Percentiles rank a stretch among this genome's conserved stretches.
Conservation (phyloP, 1,284 basidiomycete species). For the Termitomyces sp. region DNA sequence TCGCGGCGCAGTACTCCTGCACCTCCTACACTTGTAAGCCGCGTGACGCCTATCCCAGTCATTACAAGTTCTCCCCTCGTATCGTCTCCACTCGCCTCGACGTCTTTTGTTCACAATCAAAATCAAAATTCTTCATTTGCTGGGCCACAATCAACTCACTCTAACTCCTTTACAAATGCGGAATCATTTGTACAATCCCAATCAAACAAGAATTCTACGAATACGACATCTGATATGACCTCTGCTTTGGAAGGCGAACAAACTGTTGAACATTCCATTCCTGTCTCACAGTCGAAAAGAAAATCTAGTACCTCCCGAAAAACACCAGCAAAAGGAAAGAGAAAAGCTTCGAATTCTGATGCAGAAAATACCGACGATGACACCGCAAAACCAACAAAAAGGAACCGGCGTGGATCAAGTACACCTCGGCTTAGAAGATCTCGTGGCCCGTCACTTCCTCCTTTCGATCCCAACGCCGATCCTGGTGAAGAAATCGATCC, state of each 20-base stretch:
- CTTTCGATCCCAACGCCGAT: conserved; percentile 51
- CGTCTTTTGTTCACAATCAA: conserved; percentile 3
- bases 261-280: neutral
- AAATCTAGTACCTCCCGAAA: conserved; percentile 2
- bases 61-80: conserved; percentile 1
- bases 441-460: conserved; percentile 42
- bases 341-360: conserved; percentile 14
- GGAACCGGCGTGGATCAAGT: conserved; percentile 20
- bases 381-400: conserved; percentile 12
- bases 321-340: conserved; percentile 16
- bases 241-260: neutral
- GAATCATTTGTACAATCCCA: neutral
- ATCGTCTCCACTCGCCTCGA: neutral
- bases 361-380: conserved; percentile 18
- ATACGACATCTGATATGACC: neutral
- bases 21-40: conserved; percentile 9
- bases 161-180: conserved; percentile 1
- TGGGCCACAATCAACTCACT: neutral
- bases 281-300: conserved; percentile 1
- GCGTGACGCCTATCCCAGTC: neutral
- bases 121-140: neutral
- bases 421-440: conserved; percentile 24
- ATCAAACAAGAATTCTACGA: neutral
- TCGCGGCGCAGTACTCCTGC: conserved; percentile 11
- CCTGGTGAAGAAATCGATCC: conserved; percentile 75